Percentiles rank a stretch among this genome's conserved stretches.
phyloP scores from a whole-genome alignment of 2,329 filamentous ascomycete species.

The Colletotrichum endophyticum region DNA sequence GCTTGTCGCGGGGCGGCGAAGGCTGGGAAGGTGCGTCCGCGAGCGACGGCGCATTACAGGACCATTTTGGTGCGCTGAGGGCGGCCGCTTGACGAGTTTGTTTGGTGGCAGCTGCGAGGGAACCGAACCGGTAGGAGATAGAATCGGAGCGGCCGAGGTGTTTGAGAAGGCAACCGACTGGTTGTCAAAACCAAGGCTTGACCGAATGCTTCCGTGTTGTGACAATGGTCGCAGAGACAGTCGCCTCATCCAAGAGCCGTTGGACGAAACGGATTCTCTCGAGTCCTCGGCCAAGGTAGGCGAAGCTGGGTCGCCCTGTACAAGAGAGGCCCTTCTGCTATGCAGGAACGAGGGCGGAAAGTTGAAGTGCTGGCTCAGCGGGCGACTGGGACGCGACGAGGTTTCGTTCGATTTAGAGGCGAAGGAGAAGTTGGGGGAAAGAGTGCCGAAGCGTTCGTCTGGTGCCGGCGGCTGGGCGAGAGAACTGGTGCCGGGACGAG shows the following conservation, averaged over 20 bases:
- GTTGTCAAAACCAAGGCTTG: slow-evolving; percentile 69
- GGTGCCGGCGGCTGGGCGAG: slow-evolving; percentile 35
- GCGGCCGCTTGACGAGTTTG: slow-evolving; percentile 77
- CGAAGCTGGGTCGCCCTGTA: slow-evolving; percentile 42
- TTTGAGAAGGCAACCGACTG: slow-evolving; percentile 70
- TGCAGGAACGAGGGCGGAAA: slow-evolving; percentile 38
- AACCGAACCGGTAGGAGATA: slow-evolving; percentile 44
- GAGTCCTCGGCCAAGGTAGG: slow-evolving; percentile 46
- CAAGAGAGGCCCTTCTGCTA: slow-evolving; percentile 47
- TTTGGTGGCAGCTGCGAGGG: slow-evolving; percentile 64
- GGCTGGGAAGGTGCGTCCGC: slow-evolving; percentile 66
- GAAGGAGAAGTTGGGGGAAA: slow-evolving; percentile 15
- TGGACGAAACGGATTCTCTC: slow-evolving; percentile 65
- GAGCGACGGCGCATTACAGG: slow-evolving; percentile 52
- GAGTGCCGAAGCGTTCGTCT: slow-evolving; percentile 25
- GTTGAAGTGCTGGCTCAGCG: slow-evolving; percentile 43
- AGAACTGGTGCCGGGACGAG: slow-evolving; percentile 50
- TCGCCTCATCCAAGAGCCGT: slow-evolving; percentile 74
- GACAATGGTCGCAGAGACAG: slow-evolving; percentile 70
- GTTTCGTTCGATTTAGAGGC: slow-evolving; percentile 28
- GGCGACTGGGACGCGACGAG: slow-evolving; percentile 28
- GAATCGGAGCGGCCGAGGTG: slow-evolving; percentile 69
- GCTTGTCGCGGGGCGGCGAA: slow-evolving; percentile 78
- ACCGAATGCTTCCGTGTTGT: slow-evolving; percentile 67
- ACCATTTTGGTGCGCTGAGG: slow-evolving; percentile 56